These are phyloP conservation scores for Scedosporium aurantiacum DNA, from an alignment of 2,329 filamentous ascomycete genomes.

Conservation along the genomic window DNA sequence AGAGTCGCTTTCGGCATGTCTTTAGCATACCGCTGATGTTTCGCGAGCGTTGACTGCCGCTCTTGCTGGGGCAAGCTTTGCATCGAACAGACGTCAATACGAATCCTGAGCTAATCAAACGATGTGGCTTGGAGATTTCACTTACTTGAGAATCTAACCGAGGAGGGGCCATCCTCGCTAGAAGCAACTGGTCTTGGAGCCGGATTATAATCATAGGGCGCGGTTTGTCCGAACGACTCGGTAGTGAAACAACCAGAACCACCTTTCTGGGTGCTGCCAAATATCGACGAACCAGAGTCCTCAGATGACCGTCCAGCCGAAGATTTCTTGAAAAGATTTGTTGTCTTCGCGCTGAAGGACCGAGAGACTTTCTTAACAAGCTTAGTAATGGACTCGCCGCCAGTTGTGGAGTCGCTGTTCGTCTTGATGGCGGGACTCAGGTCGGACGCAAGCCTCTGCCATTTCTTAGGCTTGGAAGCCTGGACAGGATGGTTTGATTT, in stretches of 20 bases:
- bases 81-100: not conserved
- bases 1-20: constrained; percentile 1
- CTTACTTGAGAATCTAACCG: constrained; percentile 3
- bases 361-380: not conserved
- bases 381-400: not conserved
- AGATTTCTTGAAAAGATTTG: not conserved
- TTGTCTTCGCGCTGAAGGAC: not conserved
- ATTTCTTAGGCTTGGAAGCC: not conserved
- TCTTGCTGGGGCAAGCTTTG: not conserved
- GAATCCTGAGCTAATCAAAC: not conserved
- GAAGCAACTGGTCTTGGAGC: not conserved
- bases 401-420: not conserved
- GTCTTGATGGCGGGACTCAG: not conserved
- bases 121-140: not conserved
- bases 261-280: not conserved
- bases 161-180: not conserved
- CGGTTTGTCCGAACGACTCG: not conserved
- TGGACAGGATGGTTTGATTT: not conserved
- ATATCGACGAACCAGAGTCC: not conserved
- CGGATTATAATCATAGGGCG: not conserved
- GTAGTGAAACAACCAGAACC: not conserved
- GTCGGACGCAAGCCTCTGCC: not conserved
- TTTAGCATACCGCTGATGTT: not conserved
- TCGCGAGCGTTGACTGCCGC: not conserved
- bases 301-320: not conserved